Percentiles rank a stretch among this genome's conserved stretches.
Evolutionary conservation across 148 eudicot species (phyloP).

Genomic region (Vaccinium myrtillus): DNA sequence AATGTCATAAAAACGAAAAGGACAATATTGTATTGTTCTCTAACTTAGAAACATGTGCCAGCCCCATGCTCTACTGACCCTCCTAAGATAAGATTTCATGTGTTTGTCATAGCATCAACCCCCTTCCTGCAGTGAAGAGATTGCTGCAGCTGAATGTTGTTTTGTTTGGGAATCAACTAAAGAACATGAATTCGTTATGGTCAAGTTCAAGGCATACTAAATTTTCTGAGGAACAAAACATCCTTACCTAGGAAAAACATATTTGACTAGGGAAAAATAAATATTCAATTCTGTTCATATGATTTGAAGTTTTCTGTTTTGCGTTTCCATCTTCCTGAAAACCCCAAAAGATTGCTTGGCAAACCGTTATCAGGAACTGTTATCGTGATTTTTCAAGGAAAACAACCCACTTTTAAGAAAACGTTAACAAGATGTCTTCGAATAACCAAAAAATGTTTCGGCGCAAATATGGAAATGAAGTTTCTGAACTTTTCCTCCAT

Average conservation of each 20-base stretch:
- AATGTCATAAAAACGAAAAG: conserved; percentile 9
- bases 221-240: neutral
- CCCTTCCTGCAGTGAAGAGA: conserved; percentile 13
- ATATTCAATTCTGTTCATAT: neutral
- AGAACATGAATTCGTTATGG: neutral
- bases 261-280: neutral
- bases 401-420: neutral
- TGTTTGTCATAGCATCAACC: conserved; percentile 24
- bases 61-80: conserved; percentile 34
- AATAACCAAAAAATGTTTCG: neutral
- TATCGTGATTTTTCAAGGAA: neutral
- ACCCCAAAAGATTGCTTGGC: neutral
- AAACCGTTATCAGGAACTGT: neutral
- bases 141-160: conserved; percentile 8
- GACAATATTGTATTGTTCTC: conserved; percentile 14
- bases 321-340: neutral
- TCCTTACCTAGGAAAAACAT: neutral
- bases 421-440: neutral
- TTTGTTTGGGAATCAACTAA: neutral
- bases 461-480: neutral
- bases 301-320: neutral
- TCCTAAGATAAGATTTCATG: conserved; percentile 34
- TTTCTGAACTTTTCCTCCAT: neutral
- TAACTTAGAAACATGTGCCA: conserved; percentile 39
- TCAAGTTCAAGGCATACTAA: neutral